Percentiles rank a stretch among this genome's conserved stretches.
These are phyloP conservation scores for Cudoniella acicularis DNA, from an alignment of 495 filamentous ascomycete species.

Conservation along the genomic window DNA sequence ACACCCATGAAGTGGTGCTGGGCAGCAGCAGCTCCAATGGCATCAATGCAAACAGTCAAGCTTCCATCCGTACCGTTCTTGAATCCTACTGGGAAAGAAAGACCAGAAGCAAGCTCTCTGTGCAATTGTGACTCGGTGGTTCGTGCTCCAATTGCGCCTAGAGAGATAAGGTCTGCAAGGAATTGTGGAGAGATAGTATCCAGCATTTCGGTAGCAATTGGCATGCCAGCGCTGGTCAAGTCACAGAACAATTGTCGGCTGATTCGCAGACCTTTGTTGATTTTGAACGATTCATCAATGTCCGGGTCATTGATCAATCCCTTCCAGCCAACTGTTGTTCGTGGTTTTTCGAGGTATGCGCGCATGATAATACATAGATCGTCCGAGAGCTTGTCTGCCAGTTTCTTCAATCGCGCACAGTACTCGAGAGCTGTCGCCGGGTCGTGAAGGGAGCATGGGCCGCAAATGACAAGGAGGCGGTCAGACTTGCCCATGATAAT, in stretches of 20 bases:
- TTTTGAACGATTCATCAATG: slow-evolving; percentile 94
- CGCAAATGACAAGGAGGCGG: slow-evolving; percentile 89
- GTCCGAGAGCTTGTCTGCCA: slow-evolving; percentile 69
- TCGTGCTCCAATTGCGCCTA: slow-evolving; percentile 92
- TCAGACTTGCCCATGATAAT: slow-evolving; percentile 78
- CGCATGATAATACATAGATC: slow-evolving; percentile 95
- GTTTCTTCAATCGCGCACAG: slow-evolving; percentile 65
- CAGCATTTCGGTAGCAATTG: slow-evolving; percentile 95
- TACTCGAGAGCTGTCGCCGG: slow-evolving; percentile 87
- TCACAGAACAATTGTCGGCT: slow-evolving; percentile 87
- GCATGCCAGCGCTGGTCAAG: slow-evolving; percentile 79
- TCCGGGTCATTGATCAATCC: slow-evolving; percentile 98
- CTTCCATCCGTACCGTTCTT: slow-evolving; percentile 99
- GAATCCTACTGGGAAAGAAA: slow-evolving; percentile 97
- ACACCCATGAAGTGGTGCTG: slow-evolving; percentile 98
- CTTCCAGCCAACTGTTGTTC: slow-evolving; percentile 99
- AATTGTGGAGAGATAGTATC: slow-evolving; percentile 97
- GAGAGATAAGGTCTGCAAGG: slow-evolving; percentile 89
- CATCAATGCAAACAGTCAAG: slow-evolving; percentile 90
- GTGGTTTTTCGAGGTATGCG: slow-evolving; percentile 97
- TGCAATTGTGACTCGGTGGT: slow-evolving; percentile 98
- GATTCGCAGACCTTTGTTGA: slow-evolving; percentile 95
- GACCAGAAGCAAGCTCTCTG: slow-evolving; percentile 90
- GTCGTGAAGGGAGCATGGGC: slow-evolving; percentile 97
- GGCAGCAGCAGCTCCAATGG: slow-evolving; percentile 85